These are phyloP conservation scores for Exophiala xenobiotica DNA, from an alignment of 2,329 filamentous ascomycete species.

Conservation along the genomic window DNA sequence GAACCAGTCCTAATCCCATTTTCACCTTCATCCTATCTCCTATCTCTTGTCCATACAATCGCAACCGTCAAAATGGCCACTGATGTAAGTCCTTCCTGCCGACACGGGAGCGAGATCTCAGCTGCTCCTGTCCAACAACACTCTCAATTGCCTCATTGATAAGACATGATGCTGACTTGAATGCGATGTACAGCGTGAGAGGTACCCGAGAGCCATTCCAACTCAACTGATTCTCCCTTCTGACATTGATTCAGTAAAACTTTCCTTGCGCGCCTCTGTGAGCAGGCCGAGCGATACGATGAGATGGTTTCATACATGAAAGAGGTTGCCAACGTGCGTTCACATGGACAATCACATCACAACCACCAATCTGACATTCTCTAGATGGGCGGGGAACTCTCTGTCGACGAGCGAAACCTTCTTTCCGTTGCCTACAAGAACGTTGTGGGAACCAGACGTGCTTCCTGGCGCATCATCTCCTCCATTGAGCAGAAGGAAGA, in stretches of 20 bases:
- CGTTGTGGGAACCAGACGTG: constrained; percentile 93
- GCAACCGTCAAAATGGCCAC: constrained; percentile 55
- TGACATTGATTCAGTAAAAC: constrained; percentile 75
- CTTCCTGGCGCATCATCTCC: constrained; percentile 96
- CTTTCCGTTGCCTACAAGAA: constrained; percentile 99
- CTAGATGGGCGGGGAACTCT: constrained; percentile 69
- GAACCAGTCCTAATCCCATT: constrained; percentile 15
- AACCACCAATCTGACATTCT: constrained; percentile 22
- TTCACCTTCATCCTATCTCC: constrained; percentile 18
- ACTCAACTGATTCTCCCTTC: constrained; percentile 29
- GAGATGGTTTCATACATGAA: constrained; percentile 99
- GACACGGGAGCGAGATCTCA: constrained; percentile 11
- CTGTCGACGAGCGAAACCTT: constrained; percentile 95
- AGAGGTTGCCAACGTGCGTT: constrained; percentile 89
- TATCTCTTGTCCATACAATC: constrained; percentile 20
- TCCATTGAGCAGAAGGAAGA: constrained; percentile 99
- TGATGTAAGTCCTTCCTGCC: constrained; percentile 54
- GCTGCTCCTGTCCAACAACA: constrained; percentile 35
- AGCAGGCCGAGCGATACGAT: constrained; percentile 99
- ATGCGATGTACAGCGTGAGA: constrained; percentile 61
- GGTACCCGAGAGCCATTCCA: constrained; percentile 49
- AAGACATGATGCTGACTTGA: constrained; percentile 39
- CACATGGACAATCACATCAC: constrained; percentile 16
- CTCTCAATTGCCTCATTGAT: constrained; percentile 39
- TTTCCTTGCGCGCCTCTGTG: constrained; percentile 98